Conservation (phyloP, 192 early-diverging fungal genomes). For the Coemansia sp. region DNA sequence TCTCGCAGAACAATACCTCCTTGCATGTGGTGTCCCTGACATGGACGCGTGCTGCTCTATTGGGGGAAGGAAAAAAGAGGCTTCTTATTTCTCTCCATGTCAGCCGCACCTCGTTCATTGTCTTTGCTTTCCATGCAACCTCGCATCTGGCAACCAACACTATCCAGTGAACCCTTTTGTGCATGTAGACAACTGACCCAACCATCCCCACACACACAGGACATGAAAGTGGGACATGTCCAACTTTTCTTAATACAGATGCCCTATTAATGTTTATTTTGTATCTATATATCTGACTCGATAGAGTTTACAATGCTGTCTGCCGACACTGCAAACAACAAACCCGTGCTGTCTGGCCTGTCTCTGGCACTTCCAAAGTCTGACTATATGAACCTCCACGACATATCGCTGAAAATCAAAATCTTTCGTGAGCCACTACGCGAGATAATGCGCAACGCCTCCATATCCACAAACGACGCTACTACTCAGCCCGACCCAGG, state of each 20-base stretch:
- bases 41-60: not conserved
- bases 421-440: constrained; percentile 41
- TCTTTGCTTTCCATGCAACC: not conserved
- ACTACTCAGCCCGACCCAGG: not conserved
- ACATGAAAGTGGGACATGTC: not conserved
- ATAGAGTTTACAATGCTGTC: constrained; percentile 10
- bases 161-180: not conserved
- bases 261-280: not conserved
- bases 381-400: constrained; percentile 30
- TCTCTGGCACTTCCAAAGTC: constrained; percentile 20
- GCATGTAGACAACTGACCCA: not conserved
- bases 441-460: constrained; percentile 36
- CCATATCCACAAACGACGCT: not conserved
- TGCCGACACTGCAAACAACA: not conserved
- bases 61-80: not conserved
- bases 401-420: constrained; percentile 38
- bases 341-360: constrained; percentile 7
- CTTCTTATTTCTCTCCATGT: not conserved
- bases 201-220: too few species aligned
- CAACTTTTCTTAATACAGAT: not conserved
- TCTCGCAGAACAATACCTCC: constrained; percentile 1
- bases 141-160: not conserved
- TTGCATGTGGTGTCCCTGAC: not conserved
- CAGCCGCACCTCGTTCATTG: not conserved
- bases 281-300: not conserved